Percentiles rank a stretch among this genome's conserved stretches.
Evolutionary conservation across 345 rosid species (phyloP).

Genomic region (Gossypium bickii): DNA sequence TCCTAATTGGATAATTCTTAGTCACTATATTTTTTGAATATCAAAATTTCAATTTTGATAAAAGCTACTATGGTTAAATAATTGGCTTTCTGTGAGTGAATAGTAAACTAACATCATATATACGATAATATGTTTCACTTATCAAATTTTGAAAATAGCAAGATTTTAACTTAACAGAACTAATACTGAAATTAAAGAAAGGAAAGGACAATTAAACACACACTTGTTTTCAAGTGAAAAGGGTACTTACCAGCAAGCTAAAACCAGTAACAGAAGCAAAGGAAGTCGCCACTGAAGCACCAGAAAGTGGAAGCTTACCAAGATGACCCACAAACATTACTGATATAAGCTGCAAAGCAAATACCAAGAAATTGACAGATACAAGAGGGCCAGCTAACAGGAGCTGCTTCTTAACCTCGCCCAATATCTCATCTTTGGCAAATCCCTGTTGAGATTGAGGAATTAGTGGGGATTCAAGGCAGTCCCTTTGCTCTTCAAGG

Average conservation of each 20-base stretch:
- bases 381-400: slow-evolving; percentile 21
- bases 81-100: no score
- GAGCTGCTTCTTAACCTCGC: slow-evolving; percentile 21
- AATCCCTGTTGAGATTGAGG: neutral
- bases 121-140: no score
- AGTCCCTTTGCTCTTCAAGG: slow-evolving; percentile 8
- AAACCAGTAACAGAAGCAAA: slow-evolving; percentile 46
- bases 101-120: no score
- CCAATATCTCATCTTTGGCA: neutral
- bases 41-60: no score
- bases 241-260: slow-evolving; percentile 30
- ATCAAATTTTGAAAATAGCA: no score
- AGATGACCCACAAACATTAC: slow-evolving; percentile 25
- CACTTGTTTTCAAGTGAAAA: no score
- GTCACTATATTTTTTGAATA: no score
- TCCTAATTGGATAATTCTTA: no score
- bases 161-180: no score
- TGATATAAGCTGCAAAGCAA: slow-evolving; percentile 24
- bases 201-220: no score
- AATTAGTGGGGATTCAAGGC: slow-evolving; percentile 11
- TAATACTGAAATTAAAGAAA: no score
- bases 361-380: slow-evolving; percentile 6
- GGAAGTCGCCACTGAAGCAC: slow-evolving; percentile 45
- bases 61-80: no score
- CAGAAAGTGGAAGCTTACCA: slow-evolving; percentile 30